These are phyloP conservation scores for Cucurbita argyrosperma DNA, from an alignment of 306 rosid species.

Conservation along the genomic window DNA sequence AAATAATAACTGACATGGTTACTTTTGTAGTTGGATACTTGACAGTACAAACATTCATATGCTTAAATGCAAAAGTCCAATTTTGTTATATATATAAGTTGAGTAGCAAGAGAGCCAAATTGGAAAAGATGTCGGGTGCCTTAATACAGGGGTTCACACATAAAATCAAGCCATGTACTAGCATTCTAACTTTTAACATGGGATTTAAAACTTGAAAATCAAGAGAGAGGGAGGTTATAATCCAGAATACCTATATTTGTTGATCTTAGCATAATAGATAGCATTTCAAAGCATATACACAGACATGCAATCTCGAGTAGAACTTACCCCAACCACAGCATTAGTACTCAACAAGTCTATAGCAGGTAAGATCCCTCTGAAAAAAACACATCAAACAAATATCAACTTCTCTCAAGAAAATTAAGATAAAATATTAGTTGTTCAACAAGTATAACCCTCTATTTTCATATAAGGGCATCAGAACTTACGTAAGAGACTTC, in stretches of 20 bases:
- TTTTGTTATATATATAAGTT: too few relatives aligned
- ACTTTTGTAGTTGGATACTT: not conserved
- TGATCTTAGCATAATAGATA: not conserved
- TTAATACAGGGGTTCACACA: not conserved
- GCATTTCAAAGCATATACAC: not conserved
- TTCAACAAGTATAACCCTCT: not conserved
- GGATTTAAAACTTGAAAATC: not conserved
- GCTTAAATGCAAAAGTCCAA: not conserved
- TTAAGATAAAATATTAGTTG: not conserved
- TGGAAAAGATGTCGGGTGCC: too few relatives aligned
- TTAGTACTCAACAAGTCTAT: conserved; percentile 33
- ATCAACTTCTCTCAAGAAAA: conserved; percentile 14
- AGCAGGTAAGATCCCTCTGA: conserved; percentile 85
- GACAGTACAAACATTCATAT: not conserved
- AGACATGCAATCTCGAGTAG: not conserved
- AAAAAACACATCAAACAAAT: conserved; percentile 14
- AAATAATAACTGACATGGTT: not conserved
- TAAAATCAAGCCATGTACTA: not conserved
- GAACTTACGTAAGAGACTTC: conserved; percentile 70
- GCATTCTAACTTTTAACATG: not conserved
- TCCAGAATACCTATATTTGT: not conserved
- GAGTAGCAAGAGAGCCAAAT: too few relatives aligned
- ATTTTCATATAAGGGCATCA: not conserved
- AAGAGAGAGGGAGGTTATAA: not conserved
- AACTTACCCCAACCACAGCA: conserved; percentile 54